Base-by-base conservation (phyloP, 805 yeast genomes). In the Zygosaccharomyces pseudorouxii region DNA sequence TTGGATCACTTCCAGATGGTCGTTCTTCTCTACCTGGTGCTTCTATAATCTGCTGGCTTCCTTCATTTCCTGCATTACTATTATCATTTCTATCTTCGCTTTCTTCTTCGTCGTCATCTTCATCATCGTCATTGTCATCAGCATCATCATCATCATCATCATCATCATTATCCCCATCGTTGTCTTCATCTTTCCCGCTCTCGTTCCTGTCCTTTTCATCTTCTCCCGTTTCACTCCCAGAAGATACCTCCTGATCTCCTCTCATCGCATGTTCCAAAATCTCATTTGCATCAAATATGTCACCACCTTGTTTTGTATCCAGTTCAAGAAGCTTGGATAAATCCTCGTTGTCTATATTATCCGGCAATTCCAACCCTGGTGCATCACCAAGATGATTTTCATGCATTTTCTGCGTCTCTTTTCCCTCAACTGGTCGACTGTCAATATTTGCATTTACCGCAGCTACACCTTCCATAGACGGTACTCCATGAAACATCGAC, bases 271-370 rank as follows among this genome's bases (percentile, higher is more conserved):
- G 55, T 43, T 55, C 56, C 38, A 53, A 39, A 30, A 48, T 45
- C 22, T 42, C 49, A n/a, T 51, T 49, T 4, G 54, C 44, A 16
- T 44, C 41, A 46, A 60, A 60, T 46, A 60, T 39, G 42, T 58
- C 68, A 33, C 56, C 62, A 45, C 65, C 69, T 46, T 60, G 54
- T 49, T 64, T 64, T 11, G 63, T 55, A 46, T 66, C 66, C 40
- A 67, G 57, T 33, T 60, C 69, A 25, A 64, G 47, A 12, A 67
- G 48, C 46, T 62, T 65, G 12, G 67, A 61, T 45, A 65, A 60
- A 37, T 61, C 64, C 41, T 61, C 65, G 38, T 57, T 54, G 25
- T 61, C 65, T 9, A 63, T 45, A 19, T 55, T 51, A 20, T 55
- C 63, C 7, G 61, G 57, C 19, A 62, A 45, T 23, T 62, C 65